These are phyloP conservation scores for Buxus sempervirens DNA, from an alignment of 164 flowering plant species.

Conservation along the genomic window DNA sequence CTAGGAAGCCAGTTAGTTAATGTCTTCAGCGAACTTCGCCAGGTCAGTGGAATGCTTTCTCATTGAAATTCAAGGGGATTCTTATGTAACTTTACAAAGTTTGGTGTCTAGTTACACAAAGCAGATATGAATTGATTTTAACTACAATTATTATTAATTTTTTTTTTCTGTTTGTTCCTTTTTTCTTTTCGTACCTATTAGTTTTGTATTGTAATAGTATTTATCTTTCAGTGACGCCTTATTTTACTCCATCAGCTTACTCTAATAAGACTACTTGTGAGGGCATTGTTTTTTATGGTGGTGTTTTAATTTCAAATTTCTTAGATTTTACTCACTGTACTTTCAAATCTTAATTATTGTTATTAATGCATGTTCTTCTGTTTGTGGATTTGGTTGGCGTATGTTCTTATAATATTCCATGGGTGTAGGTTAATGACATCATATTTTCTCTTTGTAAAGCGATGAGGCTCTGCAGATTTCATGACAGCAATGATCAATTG, in stretches of 20 bases:
- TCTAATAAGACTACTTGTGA: neutral
- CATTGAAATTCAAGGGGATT: neutral
- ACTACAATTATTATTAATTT: neutral
- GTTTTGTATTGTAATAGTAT: too few species aligned
- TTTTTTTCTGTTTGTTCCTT: too few species aligned
- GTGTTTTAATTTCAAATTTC: too few species aligned
- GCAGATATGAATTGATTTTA: neutral
- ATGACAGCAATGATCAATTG: conserved; percentile 24
- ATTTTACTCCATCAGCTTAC: too few species aligned
- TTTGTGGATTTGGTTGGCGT: neutral
- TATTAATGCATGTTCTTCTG: neutral
- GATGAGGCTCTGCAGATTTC: conserved; percentile 35
- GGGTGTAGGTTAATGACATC: conserved; percentile 56
- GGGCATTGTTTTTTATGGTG: neutral
- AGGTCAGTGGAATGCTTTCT: conserved; percentile 47
- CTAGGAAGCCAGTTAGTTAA: conserved; percentile 63
- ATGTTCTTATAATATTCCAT: conserved; percentile 9
- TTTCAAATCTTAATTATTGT: too few species aligned
- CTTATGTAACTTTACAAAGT: neutral
- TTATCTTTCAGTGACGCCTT: too few species aligned
- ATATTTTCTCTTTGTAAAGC: conserved; percentile 75
- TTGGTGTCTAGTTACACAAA: neutral
- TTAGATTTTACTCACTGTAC: too few species aligned
- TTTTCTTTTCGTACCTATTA: too few species aligned
- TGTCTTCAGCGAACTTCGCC: conserved; percentile 81